Percentiles rank a stretch among this genome's conserved stretches.
These are phyloP conservation scores for Aphanomyces invadans DNA, from an alignment of 352 stramenopile genomes.

Conservation along the genomic window DNA sequence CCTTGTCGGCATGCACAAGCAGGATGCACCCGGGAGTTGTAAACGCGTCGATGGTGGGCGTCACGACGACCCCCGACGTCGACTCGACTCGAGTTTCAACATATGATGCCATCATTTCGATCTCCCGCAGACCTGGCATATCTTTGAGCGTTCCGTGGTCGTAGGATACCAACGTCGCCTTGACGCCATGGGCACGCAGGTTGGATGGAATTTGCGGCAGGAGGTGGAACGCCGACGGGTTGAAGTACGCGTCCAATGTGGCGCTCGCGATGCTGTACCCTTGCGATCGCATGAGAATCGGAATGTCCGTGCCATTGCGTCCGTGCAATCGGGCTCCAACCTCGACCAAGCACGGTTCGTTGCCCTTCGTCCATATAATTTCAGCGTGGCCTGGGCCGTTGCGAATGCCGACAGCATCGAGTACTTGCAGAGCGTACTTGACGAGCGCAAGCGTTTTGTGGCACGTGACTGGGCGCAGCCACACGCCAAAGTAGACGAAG, in stretches of 20 bases:
- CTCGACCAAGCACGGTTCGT: constrained; percentile 61
- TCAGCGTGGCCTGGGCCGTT: constrained; percentile 17
- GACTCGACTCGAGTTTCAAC: constrained; percentile 37
- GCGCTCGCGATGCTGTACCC: constrained; percentile 54
- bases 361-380: constrained; percentile 22
- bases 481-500: constrained; percentile 72
- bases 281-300: constrained; percentile 40
- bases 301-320: constrained; percentile 57
- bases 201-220: constrained; percentile 24
- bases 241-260: constrained; percentile 38
- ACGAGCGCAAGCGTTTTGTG: not conserved
- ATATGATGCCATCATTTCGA: constrained; percentile 51
- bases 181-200: constrained; percentile 39
- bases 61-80: constrained; percentile 34
- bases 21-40: constrained; percentile 63
- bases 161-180: constrained; percentile 52
- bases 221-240: not conserved
- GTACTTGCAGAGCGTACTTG: constrained; percentile 12
- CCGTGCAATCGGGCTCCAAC: constrained; percentile 73
- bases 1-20: constrained; percentile 49
- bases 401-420: constrained; percentile 7
- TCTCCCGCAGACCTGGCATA: constrained; percentile 44
- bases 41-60: constrained; percentile 56
- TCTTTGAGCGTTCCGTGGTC: constrained; percentile 44
- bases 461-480: not conserved